Base-by-base conservation (phyloP, 257 asterid species). In the Catharanthus roseus region DNA sequence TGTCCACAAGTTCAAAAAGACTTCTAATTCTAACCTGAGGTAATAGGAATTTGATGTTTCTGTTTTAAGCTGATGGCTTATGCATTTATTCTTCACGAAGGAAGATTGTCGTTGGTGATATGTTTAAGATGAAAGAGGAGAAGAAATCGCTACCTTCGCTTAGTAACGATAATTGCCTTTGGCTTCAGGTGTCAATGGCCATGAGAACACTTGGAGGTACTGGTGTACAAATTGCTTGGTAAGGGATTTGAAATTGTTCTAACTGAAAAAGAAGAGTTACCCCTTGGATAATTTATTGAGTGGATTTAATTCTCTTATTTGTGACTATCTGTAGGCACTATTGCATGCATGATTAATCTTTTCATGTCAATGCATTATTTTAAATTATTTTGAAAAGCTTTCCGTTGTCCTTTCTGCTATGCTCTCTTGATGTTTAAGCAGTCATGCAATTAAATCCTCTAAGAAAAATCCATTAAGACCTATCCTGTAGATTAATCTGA, bases 151-250 rank as follows among this genome's bases (percentile, higher is more conserved):
- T 24, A 10, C 53, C 44, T 3, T 51, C 68, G 0, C 36, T 34
- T 53, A 51, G 10, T 13, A 26, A n/a, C 19, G 18, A 3, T 39
- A 57, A 18, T 60, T 67, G 4, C 45, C 15, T 51, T 62, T 29
- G 23, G 68, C 61, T 60, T 54, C 89, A 92, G 98, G 98, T 90
- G 72, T 92, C 98, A 26, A 92, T 92, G 96, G 89, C 89, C 80
- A 82, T 41, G 95, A 88, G 96, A 87, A 90, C 96, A 65, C 90
- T 92, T 39, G 98, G 98, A 76, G 86, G 69, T 65, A 69, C 83
- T 49, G 98, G 98, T 67, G 96, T 92, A 74, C 98, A 90, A 80
- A 80, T 92, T 68, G 86, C 90, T 75, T 86, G 98, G 98, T 92
- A 85, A 79, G 73, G 77, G 26, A 60, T 65, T 67, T 74, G 69